Conservation (phyloP, 495 filamentous ascomycete species). For the Talaromyces nanjingensis region DNA sequence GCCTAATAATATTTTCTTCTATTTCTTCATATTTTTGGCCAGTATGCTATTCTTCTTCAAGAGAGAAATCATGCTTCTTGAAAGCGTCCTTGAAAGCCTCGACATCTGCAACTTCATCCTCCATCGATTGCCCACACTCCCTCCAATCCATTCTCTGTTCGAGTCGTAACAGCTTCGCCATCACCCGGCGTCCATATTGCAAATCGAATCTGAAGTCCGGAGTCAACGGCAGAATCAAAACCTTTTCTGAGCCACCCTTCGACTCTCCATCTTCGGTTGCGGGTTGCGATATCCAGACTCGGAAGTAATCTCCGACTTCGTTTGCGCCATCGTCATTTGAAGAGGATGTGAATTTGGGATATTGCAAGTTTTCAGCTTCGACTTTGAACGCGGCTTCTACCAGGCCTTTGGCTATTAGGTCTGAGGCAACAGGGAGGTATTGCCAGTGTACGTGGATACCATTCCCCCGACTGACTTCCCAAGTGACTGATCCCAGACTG, state of each 20-base stretch:
- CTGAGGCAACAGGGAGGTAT: constrained; percentile 68
- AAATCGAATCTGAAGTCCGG: constrained; percentile 51
- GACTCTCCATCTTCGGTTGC: constrained; percentile 3
- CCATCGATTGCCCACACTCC: constrained; percentile 67
- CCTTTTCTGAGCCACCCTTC: constrained; percentile 29
- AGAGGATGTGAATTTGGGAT: constrained; percentile 43
- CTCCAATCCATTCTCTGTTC: constrained; percentile 72
- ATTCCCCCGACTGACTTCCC: constrained; percentile 71
- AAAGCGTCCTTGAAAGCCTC: constrained; percentile 78
- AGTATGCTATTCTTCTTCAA: constrained; percentile 24
- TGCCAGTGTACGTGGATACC: constrained; percentile 94
- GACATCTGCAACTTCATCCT: constrained; percentile 75
- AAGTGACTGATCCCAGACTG: constrained; percentile 74
- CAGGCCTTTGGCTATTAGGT: constrained; percentile 56
- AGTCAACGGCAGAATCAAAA: constrained; percentile 44
- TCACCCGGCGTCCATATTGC: constrained; percentile 67
- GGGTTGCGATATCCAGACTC: constrained; percentile 69
- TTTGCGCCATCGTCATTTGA: constrained; percentile 33
- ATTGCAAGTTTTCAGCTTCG: constrained; percentile 69
- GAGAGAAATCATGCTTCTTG: constrained; percentile 73
- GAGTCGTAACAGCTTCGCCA: constrained; percentile 78
- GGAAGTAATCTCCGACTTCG: constrained; percentile 69
- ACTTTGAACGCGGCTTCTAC: constrained; percentile 81
- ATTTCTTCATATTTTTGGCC: neutral
- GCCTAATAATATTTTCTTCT: neutral